Evolutionary conservation across 2,329 filamentous ascomycete genomes (phyloP).

Genomic region (Ophiocordyceps camponoti-saundersi): DNA sequence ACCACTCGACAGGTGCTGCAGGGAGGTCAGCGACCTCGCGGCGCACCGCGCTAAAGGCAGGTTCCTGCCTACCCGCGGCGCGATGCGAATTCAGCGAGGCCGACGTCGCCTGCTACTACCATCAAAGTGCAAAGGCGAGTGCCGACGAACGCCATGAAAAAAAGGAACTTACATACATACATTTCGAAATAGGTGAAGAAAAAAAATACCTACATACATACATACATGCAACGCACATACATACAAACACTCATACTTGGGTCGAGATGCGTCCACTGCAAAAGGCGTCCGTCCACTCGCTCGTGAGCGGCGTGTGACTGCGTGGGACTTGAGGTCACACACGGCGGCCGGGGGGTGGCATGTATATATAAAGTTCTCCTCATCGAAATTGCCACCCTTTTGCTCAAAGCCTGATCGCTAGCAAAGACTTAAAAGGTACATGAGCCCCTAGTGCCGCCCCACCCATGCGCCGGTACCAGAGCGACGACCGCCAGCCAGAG

Average conservation of each 20-base stretch:
- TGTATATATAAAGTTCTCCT: slow-evolving; percentile 15
- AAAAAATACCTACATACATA: neutral
- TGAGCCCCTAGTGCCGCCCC: slow-evolving; percentile 15
- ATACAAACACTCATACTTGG: neutral
- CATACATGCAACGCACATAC: no score
- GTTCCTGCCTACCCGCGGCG: neutral
- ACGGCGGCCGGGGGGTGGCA: slow-evolving; percentile 12
- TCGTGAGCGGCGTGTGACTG: slow-evolving; percentile 20
- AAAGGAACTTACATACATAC: neutral
- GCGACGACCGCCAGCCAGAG: slow-evolving; percentile 6
- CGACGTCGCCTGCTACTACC: neutral
- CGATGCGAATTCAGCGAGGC: neutral
- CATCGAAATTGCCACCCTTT: slow-evolving; percentile 1
- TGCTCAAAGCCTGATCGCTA: slow-evolving; percentile 5
- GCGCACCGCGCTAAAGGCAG: neutral
- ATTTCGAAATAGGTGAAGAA: neutral
- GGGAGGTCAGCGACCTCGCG: neutral
- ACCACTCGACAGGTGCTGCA: neutral
- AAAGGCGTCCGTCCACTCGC: neutral
- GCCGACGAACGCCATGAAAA: no score
- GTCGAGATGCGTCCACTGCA: neutral
- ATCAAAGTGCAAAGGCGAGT: no score
- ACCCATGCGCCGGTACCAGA: slow-evolving; percentile 17
- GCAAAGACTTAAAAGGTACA: slow-evolving; percentile 10
- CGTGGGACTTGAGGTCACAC: slow-evolving; percentile 18